Evolutionary conservation across 768 basidiomycete genomes (phyloP).

Genomic region (Macrolepiota albuminosa): DNA sequence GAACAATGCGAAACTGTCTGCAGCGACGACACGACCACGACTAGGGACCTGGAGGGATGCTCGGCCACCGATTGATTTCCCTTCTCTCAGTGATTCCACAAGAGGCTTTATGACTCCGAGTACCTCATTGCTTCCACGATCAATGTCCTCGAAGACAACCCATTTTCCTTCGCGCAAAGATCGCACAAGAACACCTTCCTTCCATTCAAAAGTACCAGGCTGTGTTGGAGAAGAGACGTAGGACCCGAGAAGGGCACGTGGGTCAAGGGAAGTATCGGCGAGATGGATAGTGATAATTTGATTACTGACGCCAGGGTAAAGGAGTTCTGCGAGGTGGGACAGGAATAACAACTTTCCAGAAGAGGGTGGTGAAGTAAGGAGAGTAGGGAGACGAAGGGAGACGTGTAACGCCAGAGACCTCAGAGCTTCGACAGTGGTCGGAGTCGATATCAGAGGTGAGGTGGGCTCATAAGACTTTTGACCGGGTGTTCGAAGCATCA

Average conservation of each 20-base stretch:
- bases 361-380: constrained; percentile 82
- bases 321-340: constrained; percentile 62
- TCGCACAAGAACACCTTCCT: constrained; percentile 87
- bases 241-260: constrained; percentile 88
- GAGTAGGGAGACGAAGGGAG: constrained; percentile 67
- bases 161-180: constrained; percentile 89
- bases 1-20: constrained; percentile 80
- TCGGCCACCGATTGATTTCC: constrained; percentile 71
- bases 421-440: constrained; percentile 54
- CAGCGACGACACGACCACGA: constrained; percentile 68
- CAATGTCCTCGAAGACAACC: constrained; percentile 91
- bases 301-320: constrained; percentile 57
- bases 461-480: constrained; percentile 16
- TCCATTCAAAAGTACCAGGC: constrained; percentile 93
- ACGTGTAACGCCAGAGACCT: constrained; percentile 58
- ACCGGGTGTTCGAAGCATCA: constrained; percentile 49
- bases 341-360: constrained; percentile 84
- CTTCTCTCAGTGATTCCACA: constrained; percentile 62
- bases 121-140: constrained; percentile 85
- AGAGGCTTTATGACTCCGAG: constrained; percentile 84
- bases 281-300: constrained; percentile 85
- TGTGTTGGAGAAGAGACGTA: constrained; percentile 82
- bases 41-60: constrained; percentile 71
- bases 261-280: constrained; percentile 93
- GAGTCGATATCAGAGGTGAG: constrained; percentile 55